Evolutionary conservation across 2,329 filamentous ascomycete species (phyloP).

Genomic region (Talaromyces sp.): DNA sequence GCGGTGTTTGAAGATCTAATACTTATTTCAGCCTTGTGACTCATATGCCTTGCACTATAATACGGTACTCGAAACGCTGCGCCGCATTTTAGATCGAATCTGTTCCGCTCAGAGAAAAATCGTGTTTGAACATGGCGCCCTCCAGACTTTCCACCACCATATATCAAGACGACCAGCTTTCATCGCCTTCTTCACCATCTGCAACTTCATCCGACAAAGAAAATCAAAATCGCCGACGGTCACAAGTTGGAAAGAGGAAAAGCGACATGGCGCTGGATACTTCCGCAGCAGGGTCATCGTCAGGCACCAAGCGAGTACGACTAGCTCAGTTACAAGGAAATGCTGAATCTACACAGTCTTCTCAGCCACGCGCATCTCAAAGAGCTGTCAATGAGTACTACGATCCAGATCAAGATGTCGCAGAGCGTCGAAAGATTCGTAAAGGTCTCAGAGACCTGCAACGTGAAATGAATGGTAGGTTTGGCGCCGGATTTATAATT

Average conservation of each 20-base stretch:
- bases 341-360: conserved; percentile 22
- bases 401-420: conserved; percentile 77
- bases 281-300: conserved; percentile 34
- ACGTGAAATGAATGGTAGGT: conserved; percentile 56
- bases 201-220: conserved; percentile 47
- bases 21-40: not conserved
- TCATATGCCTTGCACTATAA: not conserved
- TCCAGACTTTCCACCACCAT: not conserved
- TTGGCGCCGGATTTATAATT: not conserved
- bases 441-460: conserved; percentile 67
- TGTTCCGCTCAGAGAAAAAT: not conserved
- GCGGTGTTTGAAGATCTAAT: not conserved
- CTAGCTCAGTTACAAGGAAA: conserved; percentile 34
- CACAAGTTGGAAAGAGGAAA: conserved; percentile 44
- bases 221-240: conserved; percentile 33
- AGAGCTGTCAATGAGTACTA: conserved; percentile 53
- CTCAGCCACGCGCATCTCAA: conserved; percentile 28
- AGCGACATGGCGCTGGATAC: conserved; percentile 36
- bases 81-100: conserved; percentile 10
- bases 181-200: conserved; percentile 6
- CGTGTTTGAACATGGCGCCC: conserved; percentile 12
- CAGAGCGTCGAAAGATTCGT: conserved; percentile 69
- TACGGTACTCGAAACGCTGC: not conserved
- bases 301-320: conserved; percentile 45
- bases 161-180: conserved; percentile 2